phyloP scores from a whole-genome alignment of 2,329 filamentous ascomycete species.

The Xylaria sp. region DNA sequence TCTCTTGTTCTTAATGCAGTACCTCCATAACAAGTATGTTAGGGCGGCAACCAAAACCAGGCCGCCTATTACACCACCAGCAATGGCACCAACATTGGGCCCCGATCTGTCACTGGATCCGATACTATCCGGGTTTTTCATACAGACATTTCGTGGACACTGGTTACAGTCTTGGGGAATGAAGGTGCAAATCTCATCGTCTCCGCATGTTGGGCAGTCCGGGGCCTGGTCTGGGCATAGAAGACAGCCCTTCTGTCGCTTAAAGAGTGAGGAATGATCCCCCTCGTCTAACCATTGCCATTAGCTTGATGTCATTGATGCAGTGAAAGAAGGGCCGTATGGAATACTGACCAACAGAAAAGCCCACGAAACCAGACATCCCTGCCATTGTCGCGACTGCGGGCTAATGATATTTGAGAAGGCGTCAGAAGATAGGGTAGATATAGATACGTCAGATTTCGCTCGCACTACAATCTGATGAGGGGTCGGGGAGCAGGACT shows the following conservation, averaged over 20 bases:
- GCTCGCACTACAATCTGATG: slow-evolving; percentile 11
- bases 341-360: slow-evolving; percentile 25
- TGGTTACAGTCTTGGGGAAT: slow-evolving; percentile 41
- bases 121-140: slow-evolving; percentile 27
- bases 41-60: slow-evolving; percentile 67
- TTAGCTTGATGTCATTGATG: slow-evolving; percentile 14
- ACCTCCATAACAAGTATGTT: slow-evolving; percentile 80
- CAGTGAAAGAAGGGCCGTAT: not conserved
- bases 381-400: slow-evolving; percentile 24
- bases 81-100: slow-evolving; percentile 77
- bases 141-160: slow-evolving; percentile 46
- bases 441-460: not conserved
- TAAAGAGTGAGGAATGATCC: slow-evolving; percentile 31
- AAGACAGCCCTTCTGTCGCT: slow-evolving; percentile 41
- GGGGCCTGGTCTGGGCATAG: slow-evolving; percentile 40
- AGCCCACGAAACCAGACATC: slow-evolving; percentile 29
- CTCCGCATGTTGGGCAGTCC: slow-evolving; percentile 43
- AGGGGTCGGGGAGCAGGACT: slow-evolving; percentile 19
- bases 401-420: not conserved
- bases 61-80: slow-evolving; percentile 84
- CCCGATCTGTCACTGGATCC: slow-evolving; percentile 31
- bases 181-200: slow-evolving; percentile 41
- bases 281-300: slow-evolving; percentile 22
- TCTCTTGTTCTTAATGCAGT: slow-evolving; percentile 76
- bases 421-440: not conserved